These are phyloP conservation scores for Cladosporium sp. DNA, from an alignment of 2,329 filamentous ascomycete genomes.

Conservation along the genomic window DNA sequence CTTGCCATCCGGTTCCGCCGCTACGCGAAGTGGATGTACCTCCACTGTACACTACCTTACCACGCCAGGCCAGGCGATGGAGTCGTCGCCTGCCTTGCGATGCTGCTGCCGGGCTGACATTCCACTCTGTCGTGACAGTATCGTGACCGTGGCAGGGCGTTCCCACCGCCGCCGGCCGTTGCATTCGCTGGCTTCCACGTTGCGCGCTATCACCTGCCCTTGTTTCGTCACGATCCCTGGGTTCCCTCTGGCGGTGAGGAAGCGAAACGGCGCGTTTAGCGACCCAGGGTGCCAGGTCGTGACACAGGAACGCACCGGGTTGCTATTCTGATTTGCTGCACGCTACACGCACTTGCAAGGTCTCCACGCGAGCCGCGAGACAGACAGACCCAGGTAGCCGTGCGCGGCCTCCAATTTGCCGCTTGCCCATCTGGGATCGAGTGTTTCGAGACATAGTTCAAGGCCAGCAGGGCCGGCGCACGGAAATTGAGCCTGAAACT, in stretches of 20 bases:
- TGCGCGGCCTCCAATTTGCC: neutral
- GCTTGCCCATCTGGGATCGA: neutral
- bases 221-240: conserved; percentile 20
- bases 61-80: neutral
- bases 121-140: conserved; percentile 2
- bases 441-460: neutral
- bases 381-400: conserved; percentile 8
- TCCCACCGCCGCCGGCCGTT: conserved; percentile 17
- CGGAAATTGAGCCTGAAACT: conserved; percentile 12
- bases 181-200: conserved; percentile 17
- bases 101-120: conserved; percentile 2
- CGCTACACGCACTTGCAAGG: conserved; percentile 20
- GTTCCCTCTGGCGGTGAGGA: conserved; percentile 13
- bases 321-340: conserved; percentile 19
- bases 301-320: conserved; percentile 10
- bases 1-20: conserved; percentile 7
- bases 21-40: neutral
- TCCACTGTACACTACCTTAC: neutral
- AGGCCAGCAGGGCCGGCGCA: neutral
- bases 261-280: conserved; percentile 16
- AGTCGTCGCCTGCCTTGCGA: neutral
- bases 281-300: conserved; percentile 7
- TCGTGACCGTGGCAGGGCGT: conserved; percentile 4
- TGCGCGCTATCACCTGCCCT: conserved; percentile 12
- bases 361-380: conserved; percentile 19